phyloP scores from a whole-genome alignment of 345 rosid species.

The Heritiera fomes region DNA sequence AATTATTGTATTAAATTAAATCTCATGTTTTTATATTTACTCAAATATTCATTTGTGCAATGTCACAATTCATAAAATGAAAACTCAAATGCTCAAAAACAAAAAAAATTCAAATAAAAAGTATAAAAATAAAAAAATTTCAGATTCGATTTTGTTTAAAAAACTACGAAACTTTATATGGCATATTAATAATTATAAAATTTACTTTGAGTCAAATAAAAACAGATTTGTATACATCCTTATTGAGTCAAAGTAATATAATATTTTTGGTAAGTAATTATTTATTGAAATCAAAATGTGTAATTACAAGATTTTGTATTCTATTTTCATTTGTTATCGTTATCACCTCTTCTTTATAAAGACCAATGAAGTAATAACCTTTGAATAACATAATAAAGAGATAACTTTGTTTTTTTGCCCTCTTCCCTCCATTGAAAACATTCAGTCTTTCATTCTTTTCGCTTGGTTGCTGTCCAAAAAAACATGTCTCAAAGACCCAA shows the following conservation, averaged over 20 bases:
- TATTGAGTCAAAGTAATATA: not conserved
- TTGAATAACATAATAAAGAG: no score
- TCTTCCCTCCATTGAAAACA: not conserved
- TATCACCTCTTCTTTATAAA: not conserved
- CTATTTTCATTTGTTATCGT: not conserved
- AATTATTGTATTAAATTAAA: no score
- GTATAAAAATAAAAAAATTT: no score
- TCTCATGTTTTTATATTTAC: no score
- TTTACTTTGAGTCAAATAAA: no score
- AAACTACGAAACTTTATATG: not conserved
- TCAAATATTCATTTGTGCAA: no score
- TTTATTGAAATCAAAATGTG: not conserved
- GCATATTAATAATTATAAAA: not conserved
- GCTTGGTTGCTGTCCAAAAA: not conserved
- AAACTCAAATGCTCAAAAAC: no score
- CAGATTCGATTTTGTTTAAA: not conserved
- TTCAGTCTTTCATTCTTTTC: not conserved
- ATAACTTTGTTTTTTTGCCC: no score
- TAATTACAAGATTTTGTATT: not conserved
- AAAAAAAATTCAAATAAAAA: no score
- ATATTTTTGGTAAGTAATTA: not conserved
- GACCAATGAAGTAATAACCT: not conserved
- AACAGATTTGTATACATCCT: not conserved
- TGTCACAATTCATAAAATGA: no score
- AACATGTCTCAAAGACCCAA: slow-evolving; percentile 17